Conservation (phyloP, 768 basidiomycete species). For the Candolleomyces efflorescens region DNA sequence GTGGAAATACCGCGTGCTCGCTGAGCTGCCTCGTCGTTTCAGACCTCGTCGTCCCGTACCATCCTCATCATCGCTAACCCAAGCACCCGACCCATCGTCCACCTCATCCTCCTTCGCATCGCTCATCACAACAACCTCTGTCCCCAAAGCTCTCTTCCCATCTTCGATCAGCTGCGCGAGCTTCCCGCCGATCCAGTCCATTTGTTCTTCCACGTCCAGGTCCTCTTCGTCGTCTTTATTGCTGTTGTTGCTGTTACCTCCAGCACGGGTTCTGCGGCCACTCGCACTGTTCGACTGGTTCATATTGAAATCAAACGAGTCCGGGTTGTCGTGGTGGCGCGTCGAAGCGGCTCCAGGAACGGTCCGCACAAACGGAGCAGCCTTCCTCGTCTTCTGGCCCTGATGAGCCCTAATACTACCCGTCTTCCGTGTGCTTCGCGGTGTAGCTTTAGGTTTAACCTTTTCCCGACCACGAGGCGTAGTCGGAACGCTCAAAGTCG, state of each 20-base stretch:
- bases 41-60: background rate
- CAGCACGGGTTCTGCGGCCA: background rate
- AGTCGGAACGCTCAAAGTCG: too few relatives aligned
- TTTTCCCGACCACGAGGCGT: background rate
- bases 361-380: background rate
- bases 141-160: conserved; percentile 69
- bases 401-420: background rate
- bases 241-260: too few relatives aligned
- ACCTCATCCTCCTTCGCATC: conserved; percentile 71
- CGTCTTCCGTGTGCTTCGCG: conserved; percentile 3
- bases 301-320: background rate
- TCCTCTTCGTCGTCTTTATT: conserved; percentile 26
- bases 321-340: background rate
- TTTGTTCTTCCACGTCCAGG: conserved; percentile 44
- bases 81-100: conserved; percentile 70
- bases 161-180: conserved; percentile 70
- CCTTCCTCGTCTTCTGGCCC: background rate
- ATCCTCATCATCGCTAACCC: conserved; percentile 62
- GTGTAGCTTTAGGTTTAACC: conserved; percentile 1
- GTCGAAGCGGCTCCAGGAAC: background rate
- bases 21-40: conserved; percentile 3
- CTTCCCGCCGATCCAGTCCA: conserved; percentile 81
- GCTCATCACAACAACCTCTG: conserved; percentile 77
- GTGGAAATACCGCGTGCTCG: background rate
- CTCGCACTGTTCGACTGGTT: background rate